Conservation (phyloP, 2,329 filamentous ascomycete species). For the Colletotrichum lini region DNA sequence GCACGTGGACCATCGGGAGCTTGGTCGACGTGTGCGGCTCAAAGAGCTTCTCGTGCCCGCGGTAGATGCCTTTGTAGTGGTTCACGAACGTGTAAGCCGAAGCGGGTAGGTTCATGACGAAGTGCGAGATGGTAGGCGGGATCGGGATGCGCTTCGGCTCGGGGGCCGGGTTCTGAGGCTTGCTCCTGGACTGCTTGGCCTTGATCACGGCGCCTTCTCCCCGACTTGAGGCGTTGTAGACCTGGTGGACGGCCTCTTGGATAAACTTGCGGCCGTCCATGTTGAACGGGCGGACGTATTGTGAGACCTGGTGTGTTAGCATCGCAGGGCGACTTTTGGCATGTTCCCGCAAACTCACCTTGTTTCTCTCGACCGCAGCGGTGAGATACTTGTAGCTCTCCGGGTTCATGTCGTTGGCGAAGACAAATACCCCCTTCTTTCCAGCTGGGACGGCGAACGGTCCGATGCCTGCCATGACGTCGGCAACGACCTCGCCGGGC, state of each 20-base stretch:
- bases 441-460: slow-evolving; percentile 95
- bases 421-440: slow-evolving; percentile 91
- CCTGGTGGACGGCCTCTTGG: slow-evolving; percentile 73
- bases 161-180: slow-evolving; percentile 53
- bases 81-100: slow-evolving; percentile 87
- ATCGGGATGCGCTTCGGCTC: slow-evolving; percentile 63
- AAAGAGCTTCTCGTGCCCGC: slow-evolving; percentile 78
- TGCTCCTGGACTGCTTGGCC: slow-evolving; percentile 60
- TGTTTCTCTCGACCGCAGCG: slow-evolving; percentile 82
- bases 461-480: slow-evolving; percentile 97
- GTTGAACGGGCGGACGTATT: slow-evolving; percentile 85
- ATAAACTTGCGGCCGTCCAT: slow-evolving; percentile 88
- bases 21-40: slow-evolving; percentile 68
- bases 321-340: background rate
- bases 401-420: slow-evolving; percentile 97
- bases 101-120: slow-evolving; percentile 97
- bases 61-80: slow-evolving; percentile 84
- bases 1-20: slow-evolving; percentile 90
- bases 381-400: slow-evolving; percentile 83
- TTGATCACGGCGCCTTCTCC: slow-evolving; percentile 69
- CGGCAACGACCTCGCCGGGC: slow-evolving; percentile 90
- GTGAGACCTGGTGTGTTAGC: slow-evolving; percentile 62
- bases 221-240: slow-evolving; percentile 65
- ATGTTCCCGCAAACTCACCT: slow-evolving; percentile 64
- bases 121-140: slow-evolving; percentile 88